Conservation (phyloP, 2,329 filamentous ascomycete genomes). For the Colletotrichum euphorbiae region DNA sequence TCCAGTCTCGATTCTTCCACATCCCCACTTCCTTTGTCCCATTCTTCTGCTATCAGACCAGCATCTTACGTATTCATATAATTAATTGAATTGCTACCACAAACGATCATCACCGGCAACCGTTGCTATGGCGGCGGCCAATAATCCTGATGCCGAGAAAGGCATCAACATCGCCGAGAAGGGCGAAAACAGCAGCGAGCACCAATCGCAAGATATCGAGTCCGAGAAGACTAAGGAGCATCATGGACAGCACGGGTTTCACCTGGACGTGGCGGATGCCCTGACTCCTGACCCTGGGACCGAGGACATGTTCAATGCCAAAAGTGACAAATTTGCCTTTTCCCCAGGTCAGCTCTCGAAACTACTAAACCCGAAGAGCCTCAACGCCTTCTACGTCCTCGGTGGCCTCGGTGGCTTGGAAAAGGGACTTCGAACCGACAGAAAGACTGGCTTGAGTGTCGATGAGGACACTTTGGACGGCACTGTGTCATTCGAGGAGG, state of each 20-base stretch:
- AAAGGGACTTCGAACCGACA: constrained; percentile 76
- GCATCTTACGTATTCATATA: neutral
- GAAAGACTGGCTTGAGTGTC: constrained; percentile 72
- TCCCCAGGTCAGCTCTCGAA: constrained; percentile 80
- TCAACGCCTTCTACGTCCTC: constrained; percentile 79
- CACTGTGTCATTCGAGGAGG: constrained; percentile 76
- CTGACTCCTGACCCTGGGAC: constrained; percentile 71
- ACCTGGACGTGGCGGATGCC: constrained; percentile 46
- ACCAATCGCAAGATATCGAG: constrained; percentile 16
- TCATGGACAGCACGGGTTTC: constrained; percentile 33
- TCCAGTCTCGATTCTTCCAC: neutral
- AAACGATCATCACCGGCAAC: neutral
- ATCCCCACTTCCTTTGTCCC: neutral
- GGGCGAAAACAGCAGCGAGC: constrained; percentile 5
- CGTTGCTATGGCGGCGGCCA: constrained; percentile 25
- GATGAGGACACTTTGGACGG: constrained; percentile 76
- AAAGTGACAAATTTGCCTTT: constrained; percentile 79
- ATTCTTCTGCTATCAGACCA: neutral
- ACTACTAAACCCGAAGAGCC: constrained; percentile 82
- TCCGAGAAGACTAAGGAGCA: constrained; percentile 14
- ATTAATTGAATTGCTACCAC: neutral
- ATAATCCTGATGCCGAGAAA: constrained; percentile 28
- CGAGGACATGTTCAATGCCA: constrained; percentile 75
- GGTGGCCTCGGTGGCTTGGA: constrained; percentile 80
- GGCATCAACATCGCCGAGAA: constrained; percentile 9